These are phyloP conservation scores for Metschnikowia aberdeeniae DNA, from an alignment of 805 yeast genomes.

Conservation along the genomic window DNA sequence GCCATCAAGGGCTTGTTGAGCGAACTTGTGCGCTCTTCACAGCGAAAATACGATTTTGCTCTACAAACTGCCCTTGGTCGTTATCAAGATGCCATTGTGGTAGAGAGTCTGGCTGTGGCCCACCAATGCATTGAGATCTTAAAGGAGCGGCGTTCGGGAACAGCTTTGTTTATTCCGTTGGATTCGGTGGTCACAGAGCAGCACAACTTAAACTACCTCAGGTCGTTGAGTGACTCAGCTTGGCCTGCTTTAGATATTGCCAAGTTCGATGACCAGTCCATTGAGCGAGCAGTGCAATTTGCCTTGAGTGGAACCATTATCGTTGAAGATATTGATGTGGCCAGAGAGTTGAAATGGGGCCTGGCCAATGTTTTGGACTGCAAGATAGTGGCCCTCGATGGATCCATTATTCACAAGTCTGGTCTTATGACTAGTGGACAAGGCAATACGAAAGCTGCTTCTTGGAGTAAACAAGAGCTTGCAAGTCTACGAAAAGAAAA, in stretches of 20 bases:
- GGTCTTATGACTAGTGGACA: slow-evolving; percentile 94
- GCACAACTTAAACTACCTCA: slow-evolving; percentile 49
- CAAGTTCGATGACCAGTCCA: slow-evolving; percentile 55
- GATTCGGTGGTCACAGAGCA: slow-evolving; percentile 60
- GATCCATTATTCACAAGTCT: slow-evolving; percentile 76
- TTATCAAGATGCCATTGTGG: slow-evolving; percentile 78
- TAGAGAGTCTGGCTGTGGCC: slow-evolving; percentile 66
- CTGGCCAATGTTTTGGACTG: slow-evolving; percentile 36
- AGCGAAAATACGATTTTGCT: slow-evolving; percentile 68
- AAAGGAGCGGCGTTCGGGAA: slow-evolving; percentile 81
- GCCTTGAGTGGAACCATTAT: slow-evolving; percentile 77
- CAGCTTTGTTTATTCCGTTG: slow-evolving; percentile 83
- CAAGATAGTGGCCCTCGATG: slow-evolving; percentile 77
- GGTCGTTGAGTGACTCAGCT: slow-evolving; percentile 51
- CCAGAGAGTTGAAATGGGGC: slow-evolving; percentile 68
- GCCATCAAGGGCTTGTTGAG: slow-evolving; percentile 80
- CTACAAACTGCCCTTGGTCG: slow-evolving; percentile 74
- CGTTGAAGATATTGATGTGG: slow-evolving; percentile 66
- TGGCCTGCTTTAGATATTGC: slow-evolving; percentile 73
- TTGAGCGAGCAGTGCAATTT: slow-evolving; percentile 75
- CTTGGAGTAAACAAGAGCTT: slow-evolving; percentile 74
- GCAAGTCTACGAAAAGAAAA: slow-evolving; percentile 48
- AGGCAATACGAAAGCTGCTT: slow-evolving; percentile 38
- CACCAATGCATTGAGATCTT: slow-evolving; percentile 72
- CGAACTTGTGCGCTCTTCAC: slow-evolving; percentile 75